Base-by-base conservation (phyloP, 179 eudicot genomes). In the Beta lomatogona region DNA sequence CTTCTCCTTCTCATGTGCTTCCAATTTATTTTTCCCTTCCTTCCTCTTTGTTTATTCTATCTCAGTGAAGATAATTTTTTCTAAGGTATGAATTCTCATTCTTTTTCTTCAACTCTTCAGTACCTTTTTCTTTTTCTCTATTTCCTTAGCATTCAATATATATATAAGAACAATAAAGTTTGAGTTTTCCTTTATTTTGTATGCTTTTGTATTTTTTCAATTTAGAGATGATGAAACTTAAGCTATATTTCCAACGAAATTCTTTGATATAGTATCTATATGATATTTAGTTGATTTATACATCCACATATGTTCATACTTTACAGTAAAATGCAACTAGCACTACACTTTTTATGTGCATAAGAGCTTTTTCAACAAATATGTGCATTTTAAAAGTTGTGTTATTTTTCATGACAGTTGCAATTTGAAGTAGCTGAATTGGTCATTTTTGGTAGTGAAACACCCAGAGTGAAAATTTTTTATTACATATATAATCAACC, bases 1-100 rank as follows among this genome's bases (percentile, higher is more conserved):
- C 85, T 73, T 77, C 64, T 71, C 59, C 72, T 65, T 80, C 87
- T 78, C 86, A 65, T 71, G 52, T 50, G 77, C 70, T 72, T 74
- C 75, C 72, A 15, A 75, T 59, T 64, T 60, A 57, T 80, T 71
- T 75, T 76, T 69, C 67, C 31, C 55, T 75, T 83, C 46, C 18
- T 12, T 7, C 45, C 76, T 71, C 22, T 5, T 18, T 6, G 10
- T 58, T 45, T 81, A 61, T 48, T 44, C 16, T 13, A 78, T 63
- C 28, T 11, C 1, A 44, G 13, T 48, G 64, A 83, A 79, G 76
- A 76, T 13, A 48, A 48, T 72, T 57, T 55, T 46, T 19, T 22
- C 76, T 36, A 74, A 83, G 85, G 85, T 83, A 83, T 83, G 82
- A 65, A 78, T 11, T 72, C 1, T 2, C 19, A 28, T 70, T 60